Conservation (phyloP, 2,329 filamentous ascomycete species). For the Sarocladium kiliense region DNA sequence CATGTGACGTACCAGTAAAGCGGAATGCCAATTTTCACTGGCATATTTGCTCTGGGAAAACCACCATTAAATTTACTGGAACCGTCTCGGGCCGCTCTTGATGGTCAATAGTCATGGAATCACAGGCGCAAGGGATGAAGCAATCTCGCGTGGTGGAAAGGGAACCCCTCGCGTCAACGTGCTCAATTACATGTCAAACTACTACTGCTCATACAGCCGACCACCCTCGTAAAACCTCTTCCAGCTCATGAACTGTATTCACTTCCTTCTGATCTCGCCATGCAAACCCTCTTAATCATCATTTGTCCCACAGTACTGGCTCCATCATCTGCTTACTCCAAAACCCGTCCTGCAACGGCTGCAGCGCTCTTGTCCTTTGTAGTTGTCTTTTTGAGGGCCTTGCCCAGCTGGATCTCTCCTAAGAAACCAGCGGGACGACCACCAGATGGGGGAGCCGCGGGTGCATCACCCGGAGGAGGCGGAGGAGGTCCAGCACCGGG, state of each 20-base stretch:
- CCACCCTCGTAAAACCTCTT: background rate
- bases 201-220: slow-evolving; percentile 3
- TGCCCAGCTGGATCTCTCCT: slow-evolving; percentile 78
- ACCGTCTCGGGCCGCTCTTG: background rate
- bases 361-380: slow-evolving; percentile 82
- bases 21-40: no score
- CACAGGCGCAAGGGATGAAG: background rate
- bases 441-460: slow-evolving; percentile 36
- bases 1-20: background rate
- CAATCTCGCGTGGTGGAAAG: background rate
- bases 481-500: slow-evolving; percentile 31
- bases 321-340: slow-evolving; percentile 35
- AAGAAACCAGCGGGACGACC: slow-evolving; percentile 61
- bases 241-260: slow-evolving; percentile 1
- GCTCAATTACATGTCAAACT: background rate
- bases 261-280: background rate
- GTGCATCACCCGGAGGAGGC: slow-evolving; percentile 38
- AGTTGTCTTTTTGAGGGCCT: slow-evolving; percentile 74
- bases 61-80: no score
- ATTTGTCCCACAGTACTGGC: background rate
- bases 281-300: background rate
- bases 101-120: background rate
- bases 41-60: no score
- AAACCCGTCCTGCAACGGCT: slow-evolving; percentile 70
- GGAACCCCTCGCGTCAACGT: background rate